Evolutionary conservation across 2,329 filamentous ascomycete species (phyloP).

Genomic region (Eurotiales sp.): DNA sequence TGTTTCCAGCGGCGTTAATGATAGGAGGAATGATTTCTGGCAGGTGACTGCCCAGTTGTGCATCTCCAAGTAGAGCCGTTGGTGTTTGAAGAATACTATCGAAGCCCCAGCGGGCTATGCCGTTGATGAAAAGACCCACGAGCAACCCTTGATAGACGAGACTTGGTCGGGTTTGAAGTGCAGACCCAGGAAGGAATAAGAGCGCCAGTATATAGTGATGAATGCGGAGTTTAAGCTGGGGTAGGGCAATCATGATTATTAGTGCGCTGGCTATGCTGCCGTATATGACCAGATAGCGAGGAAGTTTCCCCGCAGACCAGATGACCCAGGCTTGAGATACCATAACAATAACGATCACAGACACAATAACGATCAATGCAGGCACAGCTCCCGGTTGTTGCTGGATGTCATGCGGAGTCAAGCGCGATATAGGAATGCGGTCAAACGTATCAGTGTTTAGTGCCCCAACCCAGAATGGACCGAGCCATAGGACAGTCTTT

Average conservation of each 20-base stretch:
- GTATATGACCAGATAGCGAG: slow-evolving; percentile 48
- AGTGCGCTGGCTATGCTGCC: slow-evolving; percentile 44
- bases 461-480: slow-evolving; percentile 58
- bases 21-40: slow-evolving; percentile 25
- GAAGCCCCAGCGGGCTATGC: slow-evolving; percentile 62
- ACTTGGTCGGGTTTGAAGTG: slow-evolving; percentile 56
- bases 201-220: slow-evolving; percentile 62
- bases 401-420: slow-evolving; percentile 59
- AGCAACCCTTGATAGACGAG: slow-evolving; percentile 60
- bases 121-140: slow-evolving; percentile 60
- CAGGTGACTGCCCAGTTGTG: slow-evolving; percentile 29
- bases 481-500: slow-evolving; percentile 60
- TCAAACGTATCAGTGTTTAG: slow-evolving; percentile 63
- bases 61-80: slow-evolving; percentile 42
- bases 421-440: slow-evolving; percentile 58
- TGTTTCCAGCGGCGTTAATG: slow-evolving; percentile 19
- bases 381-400: slow-evolving; percentile 58
- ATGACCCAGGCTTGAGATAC: slow-evolving; percentile 56
- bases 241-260: slow-evolving; percentile 51
- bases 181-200: slow-evolving; percentile 56
- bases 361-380: slow-evolving; percentile 53
- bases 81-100: slow-evolving; percentile 58
- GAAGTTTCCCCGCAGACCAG: slow-evolving; percentile 56
- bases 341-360: slow-evolving; percentile 49
- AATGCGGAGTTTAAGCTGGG: slow-evolving; percentile 58